Base-by-base conservation (phyloP, 768 basidiomycete species). In the Antrodiella citrinella region DNA sequence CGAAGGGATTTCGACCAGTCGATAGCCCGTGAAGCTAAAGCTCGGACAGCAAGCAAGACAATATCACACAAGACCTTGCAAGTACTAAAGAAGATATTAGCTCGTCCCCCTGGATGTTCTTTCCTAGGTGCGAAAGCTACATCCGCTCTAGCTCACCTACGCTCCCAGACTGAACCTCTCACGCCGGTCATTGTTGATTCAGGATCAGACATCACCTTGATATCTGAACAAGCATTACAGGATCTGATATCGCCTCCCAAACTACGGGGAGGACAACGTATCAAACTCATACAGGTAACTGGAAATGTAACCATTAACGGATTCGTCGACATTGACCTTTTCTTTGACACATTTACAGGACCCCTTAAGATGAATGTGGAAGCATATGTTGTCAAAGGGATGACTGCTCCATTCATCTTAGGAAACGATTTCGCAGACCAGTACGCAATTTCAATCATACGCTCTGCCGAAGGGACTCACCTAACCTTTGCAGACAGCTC, bases 121-220 rank as follows among this genome's bases (percentile, higher is more conserved):
- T 69, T 69, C 48, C 50, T 70, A 15, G 68, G 69, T 9, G 25
- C 67, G 7, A 51, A 59, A 38, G 65, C 67, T 22, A 64, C 59
- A 2, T 53, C 54, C 9, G 48, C 56, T 1, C 13, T 21, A 20
- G 59, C 46, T 2, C 47, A 50, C 30, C 30, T 60, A 48, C 21
- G 49, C 19, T 3, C 35, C 10, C 23, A 48, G 21, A 42, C 48
- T 5, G 13, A 35, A 1, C 38, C 57, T 18, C 9, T 44, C 1
- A 50, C 51, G 2, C 42, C 40, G 9, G 38, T 60, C 7, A 55
- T 60, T 20, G 42, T 65, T 69, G 68, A 13, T 67, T 69, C 2
- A n/a, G n/a, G n/a, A n/a, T n/a, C n/a, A n/a, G n/a, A n/a, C n/a
- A n/a, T n/a, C n/a, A n/a, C n/a, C n/a, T 48, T 68, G 2, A 69